Percentiles rank a stretch among this genome's conserved stretches.
Evolutionary conservation across 2,329 filamentous ascomycete species (phyloP).

Genomic region (Aspergillus fischeri): DNA sequence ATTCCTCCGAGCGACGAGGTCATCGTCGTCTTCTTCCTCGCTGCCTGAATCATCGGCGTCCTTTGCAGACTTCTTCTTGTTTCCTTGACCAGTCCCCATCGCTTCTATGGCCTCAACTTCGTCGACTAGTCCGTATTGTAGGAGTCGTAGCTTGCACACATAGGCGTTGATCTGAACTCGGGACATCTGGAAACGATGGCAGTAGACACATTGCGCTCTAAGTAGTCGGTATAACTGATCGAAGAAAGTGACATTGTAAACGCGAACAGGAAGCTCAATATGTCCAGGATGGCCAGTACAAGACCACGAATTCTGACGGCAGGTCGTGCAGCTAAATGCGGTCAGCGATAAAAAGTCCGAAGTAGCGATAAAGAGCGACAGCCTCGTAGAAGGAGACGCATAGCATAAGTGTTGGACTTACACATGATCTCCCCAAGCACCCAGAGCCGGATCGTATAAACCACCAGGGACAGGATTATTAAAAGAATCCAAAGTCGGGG

Average conservation of each 20-base stretch:
- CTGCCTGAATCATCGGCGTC: conserved; percentile 61
- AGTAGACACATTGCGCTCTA: conserved; percentile 85
- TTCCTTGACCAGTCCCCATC: conserved; percentile 41
- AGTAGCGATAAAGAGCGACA: not conserved
- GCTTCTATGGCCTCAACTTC: conserved; percentile 60
- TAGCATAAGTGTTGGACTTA: conserved; percentile 45
- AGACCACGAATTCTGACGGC: conserved; percentile 72
- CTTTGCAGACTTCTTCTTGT: conserved; percentile 40
- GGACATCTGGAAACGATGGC: conserved; percentile 78
- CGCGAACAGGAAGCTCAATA: conserved; percentile 86
- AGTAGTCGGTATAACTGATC: conserved; percentile 84
- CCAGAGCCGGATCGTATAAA: conserved; percentile 86
- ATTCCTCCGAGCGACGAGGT: conserved; percentile 54
- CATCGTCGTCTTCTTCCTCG: conserved; percentile 52
- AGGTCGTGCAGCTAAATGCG: conserved; percentile 74
- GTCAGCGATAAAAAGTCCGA: conserved; percentile 9
- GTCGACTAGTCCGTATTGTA: conserved; percentile 76
- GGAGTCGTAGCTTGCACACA: conserved; percentile 75
- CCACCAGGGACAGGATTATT: conserved; percentile 86
- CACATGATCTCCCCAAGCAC: conserved; percentile 81
- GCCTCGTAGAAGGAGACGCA: not conserved
- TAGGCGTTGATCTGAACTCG: conserved; percentile 72
- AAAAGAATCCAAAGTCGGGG: conserved; percentile 88
- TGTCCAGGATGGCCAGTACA: conserved; percentile 94
- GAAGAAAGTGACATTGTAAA: conserved; percentile 96